Evolutionary conservation across 176 grass and related monocot genomes (phyloP), one percentile per base, ranked within the genome.

Genomic region (Saccharum spontaneum): DNA sequence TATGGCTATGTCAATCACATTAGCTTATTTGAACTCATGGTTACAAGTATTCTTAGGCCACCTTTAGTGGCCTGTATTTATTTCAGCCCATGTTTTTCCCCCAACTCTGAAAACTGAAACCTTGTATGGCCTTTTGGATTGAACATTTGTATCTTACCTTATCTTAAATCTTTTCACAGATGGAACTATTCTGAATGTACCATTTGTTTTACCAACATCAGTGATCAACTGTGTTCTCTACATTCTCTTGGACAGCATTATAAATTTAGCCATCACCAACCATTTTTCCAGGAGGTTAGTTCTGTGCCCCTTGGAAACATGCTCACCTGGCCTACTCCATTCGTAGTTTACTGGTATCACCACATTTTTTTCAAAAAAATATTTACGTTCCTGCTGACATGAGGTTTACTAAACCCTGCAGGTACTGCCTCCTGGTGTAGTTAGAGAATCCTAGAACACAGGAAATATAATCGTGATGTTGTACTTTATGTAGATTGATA

Each of bases 161-260:
- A 61, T 22, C 23, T 83, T 74, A 31, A 75, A 52, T 79, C 41
- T 80, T 94, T 91, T 80, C 50, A 76, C 87, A 94, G 92, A 90
- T 88, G 85, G 78, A 85, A 76, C 30, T 75, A 83, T 86, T 63
- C 75, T 64, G 77, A 87, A 78, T 76, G 50, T 39, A 83, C 83
- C 72, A 71, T 55, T 64, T 80, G 67, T 86, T 89, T 43, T 79
- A 74, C 71, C 71, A 90, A 75, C 30, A 73, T 79, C 46, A 73
- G 26, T 74, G 84, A 74, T 90, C 82, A 83, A 78, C 81, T 71
- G 82, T 79, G 84, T 48, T 83, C 34, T 79, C 75, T 50, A 73
- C 68, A 69, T 87, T 87, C 74, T 90, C 71, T 72, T 68, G 45
- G 75, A 75, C 34, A 69, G 31, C 38, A 26, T 65, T 62, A 45